Evolutionary conservation across 768 basidiomycete genomes (phyloP).

Genomic region (Pulveroboletus sp.): DNA sequence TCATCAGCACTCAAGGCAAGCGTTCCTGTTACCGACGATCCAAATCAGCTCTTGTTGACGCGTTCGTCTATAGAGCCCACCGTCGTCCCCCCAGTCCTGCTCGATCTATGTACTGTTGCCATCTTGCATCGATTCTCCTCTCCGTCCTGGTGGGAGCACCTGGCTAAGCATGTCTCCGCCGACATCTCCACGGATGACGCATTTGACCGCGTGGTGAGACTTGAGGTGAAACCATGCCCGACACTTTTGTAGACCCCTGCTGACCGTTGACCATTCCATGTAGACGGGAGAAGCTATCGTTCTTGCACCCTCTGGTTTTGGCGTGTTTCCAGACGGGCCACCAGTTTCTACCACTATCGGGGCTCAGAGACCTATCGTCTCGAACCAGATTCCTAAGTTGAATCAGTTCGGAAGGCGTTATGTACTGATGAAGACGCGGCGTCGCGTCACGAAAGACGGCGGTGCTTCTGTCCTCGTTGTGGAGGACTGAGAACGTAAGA

Average conservation of each 20-base stretch:
- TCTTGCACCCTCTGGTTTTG: conserved; percentile 61
- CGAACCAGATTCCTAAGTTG: conserved; percentile 28
- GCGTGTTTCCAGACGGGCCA: conserved; percentile 32
- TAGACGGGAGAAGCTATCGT: conserved; percentile 73
- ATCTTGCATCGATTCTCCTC: conserved; percentile 76
- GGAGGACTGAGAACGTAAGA: conserved; percentile 17
- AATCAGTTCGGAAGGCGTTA: conserved; percentile 56
- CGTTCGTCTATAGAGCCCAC: conserved; percentile 53
- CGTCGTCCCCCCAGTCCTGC: conserved; percentile 60
- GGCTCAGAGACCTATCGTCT: neutral
- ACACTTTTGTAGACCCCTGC: neutral
- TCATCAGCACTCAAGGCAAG: conserved; percentile 72
- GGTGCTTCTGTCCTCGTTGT: conserved; percentile 53
- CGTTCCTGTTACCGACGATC: neutral
- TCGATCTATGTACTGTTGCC: conserved; percentile 62
- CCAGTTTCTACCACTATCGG: conserved; percentile 4
- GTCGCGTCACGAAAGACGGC: conserved; percentile 59
- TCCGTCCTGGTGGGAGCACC: conserved; percentile 69
- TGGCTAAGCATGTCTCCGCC: conserved; percentile 63
- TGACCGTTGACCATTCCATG: neutral
- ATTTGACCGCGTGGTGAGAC: conserved; percentile 60
- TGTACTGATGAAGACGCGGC: conserved; percentile 57
- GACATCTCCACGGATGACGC: conserved; percentile 56
- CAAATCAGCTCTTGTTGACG: neutral
- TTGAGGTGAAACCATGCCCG: conserved; percentile 44